A percentile compares a stretch with the other conserved stretches of the same genome.
Conservation (phyloP, 805 yeast genomes). For the Sugiyamaella boreocaroliniensis region DNA sequence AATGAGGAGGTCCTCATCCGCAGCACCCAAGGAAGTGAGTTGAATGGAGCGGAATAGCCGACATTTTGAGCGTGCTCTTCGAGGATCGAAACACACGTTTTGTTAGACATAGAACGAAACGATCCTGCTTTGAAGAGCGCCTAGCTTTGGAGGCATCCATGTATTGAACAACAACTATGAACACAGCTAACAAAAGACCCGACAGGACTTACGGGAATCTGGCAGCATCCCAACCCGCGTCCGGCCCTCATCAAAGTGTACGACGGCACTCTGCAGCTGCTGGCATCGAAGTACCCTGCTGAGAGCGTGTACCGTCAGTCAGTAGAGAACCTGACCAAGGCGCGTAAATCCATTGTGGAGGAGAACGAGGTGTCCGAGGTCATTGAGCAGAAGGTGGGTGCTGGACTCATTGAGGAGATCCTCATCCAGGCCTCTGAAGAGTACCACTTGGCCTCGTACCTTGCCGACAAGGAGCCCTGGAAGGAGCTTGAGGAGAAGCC, state of each 20-base stretch:
- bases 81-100: neutral
- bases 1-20: constrained; percentile 7
- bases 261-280: constrained; percentile 55
- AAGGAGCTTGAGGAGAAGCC: constrained; percentile 76
- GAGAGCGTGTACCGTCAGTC: constrained; percentile 72
- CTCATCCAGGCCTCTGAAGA: constrained; percentile 80
- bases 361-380: constrained; percentile 51
- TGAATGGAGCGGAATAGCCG: neutral
- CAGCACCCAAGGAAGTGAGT: constrained; percentile 15
- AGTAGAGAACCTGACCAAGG: constrained; percentile 61
- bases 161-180: neutral
- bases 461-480: constrained; percentile 71
- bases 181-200: constrained; percentile 37
- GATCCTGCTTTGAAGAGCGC: neutral
- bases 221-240: constrained; percentile 77
- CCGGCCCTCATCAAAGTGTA: constrained; percentile 69
- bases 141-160: too few relatives aligned
- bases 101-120: neutral
- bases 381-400: constrained; percentile 69
- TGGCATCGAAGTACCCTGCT: constrained; percentile 58
- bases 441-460: constrained; percentile 54
- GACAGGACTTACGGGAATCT: constrained; percentile 74
- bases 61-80: too few relatives aligned
- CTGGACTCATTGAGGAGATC: constrained; percentile 79
- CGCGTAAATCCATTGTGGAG: constrained; percentile 63